Evolutionary conservation across 2,329 filamentous ascomycete genomes (phyloP), one percentile per base, ranked within the genome.

Genomic region (Pseudocercospora fijiensis): DNA sequence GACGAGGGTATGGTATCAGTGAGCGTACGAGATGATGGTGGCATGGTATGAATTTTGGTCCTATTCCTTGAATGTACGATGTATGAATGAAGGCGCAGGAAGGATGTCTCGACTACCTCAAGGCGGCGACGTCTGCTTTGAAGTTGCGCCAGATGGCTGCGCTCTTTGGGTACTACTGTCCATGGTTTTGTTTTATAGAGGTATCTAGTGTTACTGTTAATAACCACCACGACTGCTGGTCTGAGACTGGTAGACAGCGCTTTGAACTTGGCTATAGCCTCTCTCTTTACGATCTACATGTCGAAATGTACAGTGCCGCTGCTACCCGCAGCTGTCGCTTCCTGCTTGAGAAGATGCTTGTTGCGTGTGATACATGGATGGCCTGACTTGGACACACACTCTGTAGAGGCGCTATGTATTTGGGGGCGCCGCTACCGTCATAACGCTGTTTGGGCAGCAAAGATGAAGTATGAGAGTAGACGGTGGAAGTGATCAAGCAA

Each of bases 331-430:
- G 49, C 49, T 52, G 49, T 52, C 43, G 43, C 43, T 47, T 47
- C 43, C 43, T 47, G 18, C 43, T 47, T 47, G 13, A 26, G 49
- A 52, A 52, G 20, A 22, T 52, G 49, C 49, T 52, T 22, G 9
- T 52, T 52, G 49, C n/a, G 24, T 52, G 49, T 28, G 24, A 52
- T 52, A 52, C 49, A 52, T 24, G 49, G 49, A 52, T 52, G 20
- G 49, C 49, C 49, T 52, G 49, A 9, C 24, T 52, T 52, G 9
- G 18, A 26, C 9, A 16, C 24, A 52, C 47, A 13, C 43, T 3
- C 22, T 13, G 20, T 49, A 20, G n/a, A 20, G 16, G 33, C 33
- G 16, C 6, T 37, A 37, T 41, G 37, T n/a, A 41, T 41, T 41
- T 37, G n/a, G 2, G 4, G 22, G 49, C 49, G 49, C 49, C 49